These are phyloP conservation scores for Gossypium trilobum DNA, from an alignment of 441 rosid genomes.

Conservation along the genomic window DNA sequence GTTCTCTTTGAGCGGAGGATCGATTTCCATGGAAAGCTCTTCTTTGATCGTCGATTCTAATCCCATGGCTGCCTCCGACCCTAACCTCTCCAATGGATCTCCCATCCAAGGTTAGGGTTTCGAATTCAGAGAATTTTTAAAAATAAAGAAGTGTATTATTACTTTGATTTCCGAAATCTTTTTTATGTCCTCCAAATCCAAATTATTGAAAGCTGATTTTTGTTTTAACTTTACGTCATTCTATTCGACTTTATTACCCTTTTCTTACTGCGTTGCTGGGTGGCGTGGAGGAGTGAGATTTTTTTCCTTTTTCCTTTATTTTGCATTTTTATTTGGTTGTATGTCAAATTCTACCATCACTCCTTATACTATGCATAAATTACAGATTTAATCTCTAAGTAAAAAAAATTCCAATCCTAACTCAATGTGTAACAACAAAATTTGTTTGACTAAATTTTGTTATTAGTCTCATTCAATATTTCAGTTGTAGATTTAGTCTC, in stretches of 20 bases:
- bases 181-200: not conserved
- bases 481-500: no score
- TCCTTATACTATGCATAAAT: no score
- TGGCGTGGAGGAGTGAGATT: not conserved
- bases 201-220: not conserved
- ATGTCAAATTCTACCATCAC: no score
- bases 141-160: not conserved
- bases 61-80: constrained; percentile 44
- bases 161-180: not conserved
- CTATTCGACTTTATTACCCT: not conserved
- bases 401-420: no score
- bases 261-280: not conserved
- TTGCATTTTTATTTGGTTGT: no score
- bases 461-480: no score
- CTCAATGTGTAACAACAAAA: no score
- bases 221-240: not conserved
- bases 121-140: not conserved
- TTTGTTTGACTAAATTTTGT: no score
- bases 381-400: no score
- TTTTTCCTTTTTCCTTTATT: no score
- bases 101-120: constrained; percentile 34
- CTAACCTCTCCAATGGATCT: constrained; percentile 48
- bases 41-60: constrained; percentile 43
- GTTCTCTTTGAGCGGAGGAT: constrained; percentile 42
- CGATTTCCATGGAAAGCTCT: constrained; percentile 68